Conservation (phyloP, 140 eudicot genomes). For the Oenanthe javanica region DNA sequence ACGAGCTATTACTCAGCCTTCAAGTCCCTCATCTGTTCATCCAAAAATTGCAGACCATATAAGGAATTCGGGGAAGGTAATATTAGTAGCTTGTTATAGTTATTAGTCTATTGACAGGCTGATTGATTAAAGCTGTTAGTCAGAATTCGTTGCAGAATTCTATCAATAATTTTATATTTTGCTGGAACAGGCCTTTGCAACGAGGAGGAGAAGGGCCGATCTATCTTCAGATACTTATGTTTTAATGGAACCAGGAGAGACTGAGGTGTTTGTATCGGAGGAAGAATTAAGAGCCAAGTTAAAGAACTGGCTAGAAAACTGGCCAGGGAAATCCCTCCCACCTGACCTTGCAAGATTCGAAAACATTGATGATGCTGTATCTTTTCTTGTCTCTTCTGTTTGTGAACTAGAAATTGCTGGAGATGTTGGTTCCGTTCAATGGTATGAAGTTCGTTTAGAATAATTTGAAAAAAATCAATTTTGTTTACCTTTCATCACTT, state of each 20-base stretch:
- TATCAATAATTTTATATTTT: background rate
- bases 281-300: conserved; percentile 59
- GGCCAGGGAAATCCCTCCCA: conserved; percentile 69
- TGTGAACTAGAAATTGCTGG: conserved; percentile 96
- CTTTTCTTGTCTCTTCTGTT: conserved; percentile 63
- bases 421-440: conserved; percentile 81
- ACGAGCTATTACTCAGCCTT: conserved; percentile 14
- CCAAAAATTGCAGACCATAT: conserved; percentile 12
- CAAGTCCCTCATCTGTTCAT: conserved; percentile 16
- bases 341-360: conserved; percentile 86
- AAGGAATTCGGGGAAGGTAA: conserved; percentile 35
- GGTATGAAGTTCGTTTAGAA: conserved; percentile 77
- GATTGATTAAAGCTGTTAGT: background rate
- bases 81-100: background rate
- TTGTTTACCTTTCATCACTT: background rate
- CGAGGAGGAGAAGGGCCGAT: conserved; percentile 71
- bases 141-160: background rate
- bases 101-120: background rate
- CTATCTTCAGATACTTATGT: conserved; percentile 52
- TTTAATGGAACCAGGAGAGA: conserved; percentile 68
- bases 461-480: conserved; percentile 13
- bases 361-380: conserved; percentile 68
- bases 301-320: conserved; percentile 68
- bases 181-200: conserved; percentile 26
- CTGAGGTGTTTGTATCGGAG: conserved; percentile 70